Conservation (phyloP, 75 land plant species). For the Gnetum montanum region DNA sequence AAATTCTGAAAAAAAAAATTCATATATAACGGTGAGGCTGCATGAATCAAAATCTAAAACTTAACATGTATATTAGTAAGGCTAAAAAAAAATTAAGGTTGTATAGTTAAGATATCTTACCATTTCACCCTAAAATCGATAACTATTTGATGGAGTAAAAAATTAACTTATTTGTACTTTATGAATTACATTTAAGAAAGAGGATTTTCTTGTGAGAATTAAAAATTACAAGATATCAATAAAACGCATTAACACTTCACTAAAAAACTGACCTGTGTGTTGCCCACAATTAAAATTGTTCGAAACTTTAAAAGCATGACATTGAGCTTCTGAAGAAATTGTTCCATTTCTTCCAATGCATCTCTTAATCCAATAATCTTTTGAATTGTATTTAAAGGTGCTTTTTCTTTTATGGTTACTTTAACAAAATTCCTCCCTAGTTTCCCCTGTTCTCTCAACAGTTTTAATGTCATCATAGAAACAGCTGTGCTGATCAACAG, state of each 20-base stretch:
- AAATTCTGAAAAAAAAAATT: too few species aligned
- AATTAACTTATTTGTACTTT: not conserved
- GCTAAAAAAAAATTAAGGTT: too few species aligned
- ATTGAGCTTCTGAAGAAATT: conserved; percentile 57
- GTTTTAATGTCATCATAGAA: conserved; percentile 45
- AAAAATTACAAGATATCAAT: not conserved
- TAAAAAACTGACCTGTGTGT: conserved; percentile 90
- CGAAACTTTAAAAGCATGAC: conserved; percentile 69
- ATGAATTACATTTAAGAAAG: not conserved
- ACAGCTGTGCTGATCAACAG: conserved; percentile 35
- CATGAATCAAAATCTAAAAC: too few species aligned
- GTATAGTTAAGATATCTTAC: too few species aligned
- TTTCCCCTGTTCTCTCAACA: conserved; percentile 72
- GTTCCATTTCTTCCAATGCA: conserved; percentile 67
- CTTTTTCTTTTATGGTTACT: conserved; percentile 74
- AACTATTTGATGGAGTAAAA: too few species aligned
- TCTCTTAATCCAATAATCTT: conserved; percentile 81
- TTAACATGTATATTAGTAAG: too few species aligned
- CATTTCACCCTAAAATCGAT: too few species aligned
- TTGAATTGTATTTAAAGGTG: conserved; percentile 86
- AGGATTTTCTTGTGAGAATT: not conserved
- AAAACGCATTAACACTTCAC: not conserved
- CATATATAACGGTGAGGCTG: too few species aligned
- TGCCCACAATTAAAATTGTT: conserved; percentile 50
- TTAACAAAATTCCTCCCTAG: conserved; percentile 69